Percentiles rank a stretch among this genome's conserved stretches.
Conservation (phyloP, 1,139 yeast genomes). For the Taiozyma sp. region DNA sequence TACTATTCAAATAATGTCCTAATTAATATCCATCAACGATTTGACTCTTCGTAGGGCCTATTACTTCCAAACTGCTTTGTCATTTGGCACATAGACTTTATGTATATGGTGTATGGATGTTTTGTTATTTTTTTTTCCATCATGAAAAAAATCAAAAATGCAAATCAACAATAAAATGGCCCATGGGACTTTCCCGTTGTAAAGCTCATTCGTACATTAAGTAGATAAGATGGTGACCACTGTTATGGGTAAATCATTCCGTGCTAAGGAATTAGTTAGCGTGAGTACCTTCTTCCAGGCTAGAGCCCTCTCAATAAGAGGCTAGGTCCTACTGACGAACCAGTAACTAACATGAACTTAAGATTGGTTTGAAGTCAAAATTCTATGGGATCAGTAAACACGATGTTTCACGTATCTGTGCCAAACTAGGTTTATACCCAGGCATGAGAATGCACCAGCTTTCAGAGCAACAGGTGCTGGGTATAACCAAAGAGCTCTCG, state of each 20-base stretch:
- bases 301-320: background rate
- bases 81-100: too few relatives aligned
- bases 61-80: background rate
- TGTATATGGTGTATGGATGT: background rate
- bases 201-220: background rate
- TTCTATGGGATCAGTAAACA: conserved; percentile 81
- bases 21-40: background rate
- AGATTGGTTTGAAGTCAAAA: conserved; percentile 74
- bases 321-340: background rate
- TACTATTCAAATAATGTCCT: background rate
- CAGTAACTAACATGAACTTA: background rate
- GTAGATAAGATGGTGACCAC: conserved; percentile 58
- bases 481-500: conserved; percentile 82
- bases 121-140: background rate
- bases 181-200: background rate
- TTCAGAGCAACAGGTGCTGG: conserved; percentile 81
- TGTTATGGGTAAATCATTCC: conserved; percentile 69
- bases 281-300: conserved; percentile 4
- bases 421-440: conserved; percentile 89
- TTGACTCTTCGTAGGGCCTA: background rate
- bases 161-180: background rate
- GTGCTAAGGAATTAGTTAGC: conserved; percentile 41
- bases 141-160: background rate
- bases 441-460: conserved; percentile 92
- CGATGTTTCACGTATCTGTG: conserved; percentile 76